Conservation (phyloP, 257 asterid genomes). For the Solanum sejunctum region DNA sequence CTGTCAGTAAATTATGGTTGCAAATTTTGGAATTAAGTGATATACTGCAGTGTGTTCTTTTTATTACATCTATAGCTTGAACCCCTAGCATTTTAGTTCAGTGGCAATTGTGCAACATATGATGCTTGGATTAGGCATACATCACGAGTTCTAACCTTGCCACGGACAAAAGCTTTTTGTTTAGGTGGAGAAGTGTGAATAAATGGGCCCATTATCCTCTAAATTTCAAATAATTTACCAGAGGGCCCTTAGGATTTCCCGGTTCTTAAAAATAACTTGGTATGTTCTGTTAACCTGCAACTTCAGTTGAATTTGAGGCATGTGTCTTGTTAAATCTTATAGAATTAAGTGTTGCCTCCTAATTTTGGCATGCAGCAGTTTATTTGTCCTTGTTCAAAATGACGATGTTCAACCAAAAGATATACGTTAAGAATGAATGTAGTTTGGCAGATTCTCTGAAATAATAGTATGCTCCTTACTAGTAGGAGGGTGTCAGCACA, state of each 20-base stretch:
- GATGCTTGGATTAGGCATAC: neutral
- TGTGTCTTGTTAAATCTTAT: neutral
- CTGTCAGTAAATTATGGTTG: neutral
- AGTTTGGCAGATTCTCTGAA: neutral
- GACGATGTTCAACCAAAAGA: neutral
- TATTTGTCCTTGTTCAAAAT: neutral
- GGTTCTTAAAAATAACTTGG: neutral
- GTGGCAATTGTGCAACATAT: neutral
- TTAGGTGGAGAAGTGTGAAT: neutral
- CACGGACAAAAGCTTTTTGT: neutral
- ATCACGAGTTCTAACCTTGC: neutral
- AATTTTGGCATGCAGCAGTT: neutral
- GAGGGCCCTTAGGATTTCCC: neutral
- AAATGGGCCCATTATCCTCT: neutral
- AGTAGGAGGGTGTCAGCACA: neutral
- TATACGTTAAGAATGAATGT: neutral
- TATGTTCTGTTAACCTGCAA: neutral
- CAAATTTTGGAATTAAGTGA: neutral
- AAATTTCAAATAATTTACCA: neutral
- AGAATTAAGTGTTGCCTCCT: neutral
- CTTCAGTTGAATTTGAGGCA: neutral
- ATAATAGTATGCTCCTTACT: neutral
- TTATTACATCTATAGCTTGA: neutral
- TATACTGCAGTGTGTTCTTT: neutral
- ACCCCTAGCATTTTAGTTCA: neutral